phyloP scores from a whole-genome alignment of 345 rosid genomes.

The Psidium guajava region DNA sequence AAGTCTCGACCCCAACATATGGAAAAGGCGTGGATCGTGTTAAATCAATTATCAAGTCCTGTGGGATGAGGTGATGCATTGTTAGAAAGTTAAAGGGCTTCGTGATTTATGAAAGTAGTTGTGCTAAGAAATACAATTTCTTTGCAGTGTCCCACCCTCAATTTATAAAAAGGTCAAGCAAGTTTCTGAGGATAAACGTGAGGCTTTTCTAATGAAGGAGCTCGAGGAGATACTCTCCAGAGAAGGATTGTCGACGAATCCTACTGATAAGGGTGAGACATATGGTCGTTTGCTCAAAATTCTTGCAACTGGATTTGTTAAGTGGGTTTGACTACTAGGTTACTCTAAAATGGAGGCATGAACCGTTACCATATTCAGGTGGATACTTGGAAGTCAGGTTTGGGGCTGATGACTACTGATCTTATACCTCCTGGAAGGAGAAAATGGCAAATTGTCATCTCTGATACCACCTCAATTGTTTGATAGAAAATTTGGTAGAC shows the following conservation, averaged over 20 bases:
- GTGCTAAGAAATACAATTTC: not conserved
- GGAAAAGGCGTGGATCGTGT: slow-evolving; percentile 82
- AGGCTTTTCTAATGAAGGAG: slow-evolving; percentile 66
- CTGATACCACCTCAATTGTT: not conserved
- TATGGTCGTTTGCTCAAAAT: not conserved
- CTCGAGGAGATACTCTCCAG: slow-evolving; percentile 74
- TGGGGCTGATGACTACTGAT: not conserved
- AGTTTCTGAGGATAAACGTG: slow-evolving; percentile 72
- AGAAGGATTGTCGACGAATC: slow-evolving; percentile 78
- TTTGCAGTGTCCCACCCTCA: slow-evolving; percentile 64
- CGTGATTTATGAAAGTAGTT: not conserved
- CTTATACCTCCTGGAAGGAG: not conserved
- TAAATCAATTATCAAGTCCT: slow-evolving; percentile 72
- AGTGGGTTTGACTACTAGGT: not conserved
- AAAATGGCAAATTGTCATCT: not conserved
- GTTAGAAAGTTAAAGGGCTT: slow-evolving; percentile 2
- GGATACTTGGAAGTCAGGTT: not conserved
- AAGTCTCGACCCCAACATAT: slow-evolving; percentile 42
- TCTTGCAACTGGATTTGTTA: not conserved
- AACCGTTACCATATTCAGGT: not conserved
- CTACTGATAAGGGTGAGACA: slow-evolving; percentile 67
- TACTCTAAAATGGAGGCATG: not conserved
- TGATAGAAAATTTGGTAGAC: not conserved
- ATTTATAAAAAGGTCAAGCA: slow-evolving; percentile 82
- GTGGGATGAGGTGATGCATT: slow-evolving; percentile 64